These are phyloP conservation scores for Emergomyces orientalis DNA, from an alignment of 2,329 filamentous ascomycete genomes.

Conservation along the genomic window DNA sequence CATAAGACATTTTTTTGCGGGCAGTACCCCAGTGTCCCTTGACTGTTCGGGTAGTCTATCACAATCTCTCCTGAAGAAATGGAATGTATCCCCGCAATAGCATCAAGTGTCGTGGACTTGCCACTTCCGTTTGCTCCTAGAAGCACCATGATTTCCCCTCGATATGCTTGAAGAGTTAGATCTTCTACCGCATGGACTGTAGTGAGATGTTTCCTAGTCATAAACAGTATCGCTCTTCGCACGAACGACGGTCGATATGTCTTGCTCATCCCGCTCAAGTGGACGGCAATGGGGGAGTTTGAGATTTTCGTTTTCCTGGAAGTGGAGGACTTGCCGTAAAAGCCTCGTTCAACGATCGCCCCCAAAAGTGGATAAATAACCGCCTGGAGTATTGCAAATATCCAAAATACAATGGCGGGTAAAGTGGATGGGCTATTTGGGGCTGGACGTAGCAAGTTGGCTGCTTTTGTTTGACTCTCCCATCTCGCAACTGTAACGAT, in stretches of 20 bases:
- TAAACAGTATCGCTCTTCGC: conserved; percentile 37
- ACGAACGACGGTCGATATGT: conserved; percentile 61
- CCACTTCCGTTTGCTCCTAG: conserved; percentile 85
- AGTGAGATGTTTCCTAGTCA: conserved; percentile 45
- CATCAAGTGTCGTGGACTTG: conserved; percentile 82
- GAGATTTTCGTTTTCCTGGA: conserved; percentile 39
- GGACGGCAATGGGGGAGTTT: conserved; percentile 49
- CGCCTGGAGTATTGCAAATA: conserved; percentile 69
- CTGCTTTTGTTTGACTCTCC: conserved; percentile 52
- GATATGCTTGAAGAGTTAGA: conserved; percentile 59
- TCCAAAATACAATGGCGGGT: conserved; percentile 66
- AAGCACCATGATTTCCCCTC: conserved; percentile 76
- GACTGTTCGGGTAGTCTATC: conserved; percentile 67
- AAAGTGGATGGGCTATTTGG: conserved; percentile 59
- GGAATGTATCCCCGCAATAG: conserved; percentile 72
- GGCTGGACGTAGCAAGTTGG: conserved; percentile 53
- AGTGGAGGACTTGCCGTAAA: conserved; percentile 65
- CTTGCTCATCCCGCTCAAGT: conserved; percentile 66
- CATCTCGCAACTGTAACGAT: conserved; percentile 66
- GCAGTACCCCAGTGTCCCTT: conserved; percentile 73
- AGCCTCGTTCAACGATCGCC: conserved; percentile 59
- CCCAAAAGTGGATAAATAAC: conserved; percentile 68
- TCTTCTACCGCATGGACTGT: conserved; percentile 71
- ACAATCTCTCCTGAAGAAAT: conserved; percentile 67
- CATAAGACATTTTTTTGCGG: conserved; percentile 93